Percentiles rank a stretch among this genome's conserved stretches.
Conservation (phyloP, 495 filamentous ascomycete species). For the Penicillium mononematosum region DNA sequence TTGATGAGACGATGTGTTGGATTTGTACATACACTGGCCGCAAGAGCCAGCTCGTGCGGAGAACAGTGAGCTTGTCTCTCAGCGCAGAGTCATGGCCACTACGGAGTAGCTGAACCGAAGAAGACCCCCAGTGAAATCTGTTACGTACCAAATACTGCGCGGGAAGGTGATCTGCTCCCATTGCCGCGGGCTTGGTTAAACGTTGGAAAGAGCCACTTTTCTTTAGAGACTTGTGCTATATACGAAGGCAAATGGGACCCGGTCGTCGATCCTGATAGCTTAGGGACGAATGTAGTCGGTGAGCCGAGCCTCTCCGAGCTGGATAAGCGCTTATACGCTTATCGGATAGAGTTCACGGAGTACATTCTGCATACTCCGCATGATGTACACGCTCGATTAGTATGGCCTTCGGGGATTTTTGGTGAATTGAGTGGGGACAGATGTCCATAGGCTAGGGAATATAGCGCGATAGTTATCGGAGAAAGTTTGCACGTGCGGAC, state of each 20-base stretch:
- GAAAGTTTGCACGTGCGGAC: background rate
- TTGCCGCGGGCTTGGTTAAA: background rate
- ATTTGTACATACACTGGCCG: background rate
- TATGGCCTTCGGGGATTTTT: background rate
- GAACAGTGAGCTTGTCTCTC: background rate
- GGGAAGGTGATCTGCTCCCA: conserved; percentile 1
- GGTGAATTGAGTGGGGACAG: background rate
- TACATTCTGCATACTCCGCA: background rate
- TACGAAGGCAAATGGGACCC: conserved; percentile 19
- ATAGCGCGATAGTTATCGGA: conserved; percentile 5
- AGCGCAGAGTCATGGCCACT: background rate
- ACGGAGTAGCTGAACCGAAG: background rate
- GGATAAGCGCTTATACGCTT: background rate
- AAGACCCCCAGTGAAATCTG: background rate
- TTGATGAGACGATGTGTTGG: background rate
- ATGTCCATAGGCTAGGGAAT: background rate
- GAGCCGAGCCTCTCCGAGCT: background rate
- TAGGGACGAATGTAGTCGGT: background rate
- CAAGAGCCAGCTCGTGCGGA: background rate
- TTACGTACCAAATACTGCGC: conserved; percentile 8
- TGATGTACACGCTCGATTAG: background rate
- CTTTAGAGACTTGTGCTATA: conserved; percentile 12
- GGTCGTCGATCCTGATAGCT: conserved; percentile 22
- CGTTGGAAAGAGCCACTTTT: conserved; percentile 19
- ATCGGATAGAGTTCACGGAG: background rate